phyloP scores from a whole-genome alignment of 306 rosid species.

The Begonia masoniana region DNA sequence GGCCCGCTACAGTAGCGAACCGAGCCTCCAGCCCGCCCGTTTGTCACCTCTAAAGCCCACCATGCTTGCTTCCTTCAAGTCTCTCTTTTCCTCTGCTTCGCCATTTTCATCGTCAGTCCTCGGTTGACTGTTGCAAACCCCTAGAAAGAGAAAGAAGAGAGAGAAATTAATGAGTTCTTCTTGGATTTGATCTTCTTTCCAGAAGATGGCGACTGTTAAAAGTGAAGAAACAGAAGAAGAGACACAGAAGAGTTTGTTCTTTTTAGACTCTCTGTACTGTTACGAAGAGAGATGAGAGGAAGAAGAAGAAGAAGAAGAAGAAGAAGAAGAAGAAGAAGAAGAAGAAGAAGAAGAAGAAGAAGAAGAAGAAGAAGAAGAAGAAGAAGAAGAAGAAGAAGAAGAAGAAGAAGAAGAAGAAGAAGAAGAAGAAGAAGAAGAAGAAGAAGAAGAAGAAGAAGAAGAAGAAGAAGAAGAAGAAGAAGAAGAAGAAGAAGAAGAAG shows the following conservation, averaged over 20 bases:
- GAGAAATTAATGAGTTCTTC: conserved; percentile 22
- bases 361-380: conserved; percentile 27
- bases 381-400: too few relatives aligned
- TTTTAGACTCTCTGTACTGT: conserved; percentile 64
- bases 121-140: conserved; percentile 13
- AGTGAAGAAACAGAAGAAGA: conserved; percentile 19
- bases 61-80: too few relatives aligned
- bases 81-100: too few relatives aligned
- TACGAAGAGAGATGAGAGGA: conserved; percentile 66
- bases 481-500: too few relatives aligned
- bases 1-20: too few relatives aligned
- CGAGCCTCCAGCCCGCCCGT: too few relatives aligned
- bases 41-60: too few relatives aligned
- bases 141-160: conserved; percentile 3
- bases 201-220: conserved; percentile 54
- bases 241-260: conserved; percentile 20
- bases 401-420: too few relatives aligned
- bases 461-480: too few relatives aligned
- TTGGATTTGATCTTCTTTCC: conserved; percentile 34
- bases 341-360: conserved; percentile 34
- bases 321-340: conserved; percentile 5
- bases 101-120: background rate
- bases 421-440: too few relatives aligned
- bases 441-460: too few relatives aligned
- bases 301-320: conserved; percentile 18